Conservation (phyloP, 257 asterid species). For the Buddleja alternifolia region DNA sequence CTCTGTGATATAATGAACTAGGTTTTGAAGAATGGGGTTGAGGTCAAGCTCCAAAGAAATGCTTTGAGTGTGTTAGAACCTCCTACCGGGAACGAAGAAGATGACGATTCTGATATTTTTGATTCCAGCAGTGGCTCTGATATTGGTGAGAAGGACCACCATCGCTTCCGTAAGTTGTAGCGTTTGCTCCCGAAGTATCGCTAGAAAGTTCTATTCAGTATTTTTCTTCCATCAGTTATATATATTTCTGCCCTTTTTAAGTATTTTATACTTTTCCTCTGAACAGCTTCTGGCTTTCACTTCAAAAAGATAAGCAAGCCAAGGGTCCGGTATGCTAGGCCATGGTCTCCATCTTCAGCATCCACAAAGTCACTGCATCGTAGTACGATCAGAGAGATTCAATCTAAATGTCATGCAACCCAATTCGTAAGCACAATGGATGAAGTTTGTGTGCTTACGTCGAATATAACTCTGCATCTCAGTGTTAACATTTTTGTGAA, state of each 20-base stretch:
- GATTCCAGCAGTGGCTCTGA: conserved; percentile 88
- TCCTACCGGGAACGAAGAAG: conserved; percentile 91
- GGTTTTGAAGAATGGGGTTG: conserved; percentile 95
- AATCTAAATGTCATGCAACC: conserved; percentile 43
- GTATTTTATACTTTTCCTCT: conserved; percentile 20
- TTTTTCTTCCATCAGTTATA: conserved; percentile 1
- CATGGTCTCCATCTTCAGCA: conserved; percentile 64
- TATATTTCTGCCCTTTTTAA: not conserved
- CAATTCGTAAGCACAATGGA: conserved; percentile 47
- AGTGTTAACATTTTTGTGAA: not conserved
- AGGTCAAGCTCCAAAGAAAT: conserved; percentile 93
- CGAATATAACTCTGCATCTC: conserved; percentile 2
- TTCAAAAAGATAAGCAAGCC: conserved; percentile 76
- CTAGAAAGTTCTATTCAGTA: conserved; percentile 8
- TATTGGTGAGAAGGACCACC: conserved; percentile 57
- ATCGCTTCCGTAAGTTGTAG: conserved; percentile 60
- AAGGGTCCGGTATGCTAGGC: conserved; percentile 61
- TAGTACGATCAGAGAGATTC: conserved; percentile 53
- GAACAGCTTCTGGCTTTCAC: conserved; percentile 67
- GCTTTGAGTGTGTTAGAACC: conserved; percentile 92
- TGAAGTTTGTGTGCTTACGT: not conserved
- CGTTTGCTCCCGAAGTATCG: conserved; percentile 16
- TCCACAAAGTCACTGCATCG: conserved; percentile 58
- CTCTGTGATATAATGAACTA: conserved; percentile 28
- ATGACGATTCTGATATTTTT: conserved; percentile 66